Evolutionary conservation across 2,329 filamentous ascomycete genomes (phyloP).

Genomic region (Aspergillus brunneoviolaceus): DNA sequence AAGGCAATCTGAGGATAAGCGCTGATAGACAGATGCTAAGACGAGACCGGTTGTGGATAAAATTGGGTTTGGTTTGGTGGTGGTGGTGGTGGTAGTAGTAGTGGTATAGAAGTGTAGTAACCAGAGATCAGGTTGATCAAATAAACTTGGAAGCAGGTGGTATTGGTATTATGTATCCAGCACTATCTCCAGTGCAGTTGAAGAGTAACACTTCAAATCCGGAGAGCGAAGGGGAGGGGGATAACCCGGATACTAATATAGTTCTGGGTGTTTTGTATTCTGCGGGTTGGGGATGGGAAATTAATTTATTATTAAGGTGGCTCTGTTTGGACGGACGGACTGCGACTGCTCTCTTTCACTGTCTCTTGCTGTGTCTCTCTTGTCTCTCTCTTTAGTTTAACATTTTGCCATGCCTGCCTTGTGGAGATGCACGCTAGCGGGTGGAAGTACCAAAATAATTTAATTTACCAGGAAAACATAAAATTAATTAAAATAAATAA

Average conservation of each 20-base stretch:
- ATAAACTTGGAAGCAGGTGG: neutral
- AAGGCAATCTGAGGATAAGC: conserved; percentile 1
- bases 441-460: conserved; percentile 6
- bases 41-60: neutral
- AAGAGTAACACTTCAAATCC: neutral
- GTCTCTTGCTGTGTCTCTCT: neutral
- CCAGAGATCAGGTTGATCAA: neutral
- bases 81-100: too few species aligned
- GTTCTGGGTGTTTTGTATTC: neutral
- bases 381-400: neutral
- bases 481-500: neutral
- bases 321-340: conserved; percentile 4
- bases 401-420: conserved; percentile 11
- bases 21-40: conserved; percentile 1
- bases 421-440: conserved; percentile 10
- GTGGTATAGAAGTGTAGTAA: neutral
- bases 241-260: neutral
- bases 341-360: neutral
- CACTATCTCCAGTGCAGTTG: neutral
- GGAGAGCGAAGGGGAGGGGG: neutral
- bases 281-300: neutral
- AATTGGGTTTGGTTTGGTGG: neutral
- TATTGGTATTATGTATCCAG: neutral
- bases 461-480: neutral
- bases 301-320: neutral